A percentile compares a stretch with the other conserved stretches of the same genome.
Evolutionary conservation across 2,329 filamentous ascomycete species (phyloP).

Genomic region (Magnaporthales sp.): DNA sequence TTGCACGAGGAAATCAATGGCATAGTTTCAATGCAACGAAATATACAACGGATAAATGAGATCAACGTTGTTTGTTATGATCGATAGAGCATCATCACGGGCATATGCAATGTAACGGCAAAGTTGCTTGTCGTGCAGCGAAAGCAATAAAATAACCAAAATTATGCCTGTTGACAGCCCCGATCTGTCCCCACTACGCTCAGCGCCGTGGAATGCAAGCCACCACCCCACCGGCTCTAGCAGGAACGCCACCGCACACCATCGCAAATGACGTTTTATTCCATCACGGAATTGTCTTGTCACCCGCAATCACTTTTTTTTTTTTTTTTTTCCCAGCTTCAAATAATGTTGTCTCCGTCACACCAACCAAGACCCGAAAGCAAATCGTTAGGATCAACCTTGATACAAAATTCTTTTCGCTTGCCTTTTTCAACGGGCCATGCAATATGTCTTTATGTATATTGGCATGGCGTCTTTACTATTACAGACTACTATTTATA

Average conservation of each 20-base stretch:
- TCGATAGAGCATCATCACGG: not conserved
- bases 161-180: not conserved
- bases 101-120: not conserved
- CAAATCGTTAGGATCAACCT: too few relatives aligned
- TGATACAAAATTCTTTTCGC: too few relatives aligned
- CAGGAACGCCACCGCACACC: not conserved
- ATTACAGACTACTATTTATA: not conserved
- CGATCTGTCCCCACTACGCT: too few relatives aligned
- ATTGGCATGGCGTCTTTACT: not conserved
- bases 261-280: not conserved
- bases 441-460: not conserved
- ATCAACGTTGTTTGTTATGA: not conserved
- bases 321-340: too few relatives aligned
- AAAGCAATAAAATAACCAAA: not conserved
- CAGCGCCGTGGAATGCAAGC: too few relatives aligned
- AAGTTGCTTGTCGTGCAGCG: not conserved
- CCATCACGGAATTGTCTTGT: not conserved
- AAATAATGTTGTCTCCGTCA: not conserved
- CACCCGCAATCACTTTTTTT: not conserved
- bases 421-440: too few relatives aligned
- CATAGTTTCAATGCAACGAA: not conserved
- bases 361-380: too few relatives aligned
- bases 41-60: too few relatives aligned
- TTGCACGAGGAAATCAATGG: not conserved
- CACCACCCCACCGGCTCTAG: not conserved